These are phyloP conservation scores for Phytophthora kernoviae DNA, from an alignment of 352 stramenopile genomes.

Conservation along the genomic window DNA sequence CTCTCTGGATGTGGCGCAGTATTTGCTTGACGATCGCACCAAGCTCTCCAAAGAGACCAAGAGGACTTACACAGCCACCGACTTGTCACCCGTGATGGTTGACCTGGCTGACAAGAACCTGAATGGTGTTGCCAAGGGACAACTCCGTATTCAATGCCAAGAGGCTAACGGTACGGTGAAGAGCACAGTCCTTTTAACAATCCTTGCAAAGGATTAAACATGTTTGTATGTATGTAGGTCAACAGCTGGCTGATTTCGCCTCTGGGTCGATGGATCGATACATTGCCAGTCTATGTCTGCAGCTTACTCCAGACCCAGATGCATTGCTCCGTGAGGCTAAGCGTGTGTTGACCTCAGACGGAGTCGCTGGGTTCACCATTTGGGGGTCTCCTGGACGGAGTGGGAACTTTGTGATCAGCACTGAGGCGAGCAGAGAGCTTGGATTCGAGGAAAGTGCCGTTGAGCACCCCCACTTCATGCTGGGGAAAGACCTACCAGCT, in stretches of 20 bases:
- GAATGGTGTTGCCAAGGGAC: slow-evolving; percentile 2
- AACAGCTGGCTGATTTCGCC: slow-evolving; percentile 41
- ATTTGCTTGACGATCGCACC: slow-evolving; percentile 22
- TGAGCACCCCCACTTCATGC: slow-evolving; percentile 48
- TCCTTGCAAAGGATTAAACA: neutral
- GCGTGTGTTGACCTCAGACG: slow-evolving; percentile 43
- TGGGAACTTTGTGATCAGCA: slow-evolving; percentile 38
- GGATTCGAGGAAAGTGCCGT: slow-evolving; percentile 28
- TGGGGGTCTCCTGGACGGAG: slow-evolving; percentile 54
- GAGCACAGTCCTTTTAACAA: neutral
- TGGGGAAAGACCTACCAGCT: slow-evolving; percentile 49
- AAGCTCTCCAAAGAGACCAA: slow-evolving; percentile 23
- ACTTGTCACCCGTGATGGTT: slow-evolving; percentile 55
- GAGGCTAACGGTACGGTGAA: slow-evolving; percentile 40
- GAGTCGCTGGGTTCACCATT: slow-evolving; percentile 61
- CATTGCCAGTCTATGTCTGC: slow-evolving; percentile 54
- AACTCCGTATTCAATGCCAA: slow-evolving; percentile 31
- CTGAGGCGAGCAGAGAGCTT: slow-evolving; percentile 35
- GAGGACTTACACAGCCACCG: slow-evolving; percentile 42
- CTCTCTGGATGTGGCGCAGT: slow-evolving; percentile 41
- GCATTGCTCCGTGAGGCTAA: slow-evolving; percentile 49
- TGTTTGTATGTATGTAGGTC: slow-evolving; percentile 22
- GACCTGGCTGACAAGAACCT: slow-evolving; percentile 39
- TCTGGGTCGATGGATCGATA: slow-evolving; percentile 51
- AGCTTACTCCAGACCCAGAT: slow-evolving; percentile 53